phyloP scores from a whole-genome alignment of 1,284 basidiomycete genomes.

The Cryptococcus amylolentus region DNA sequence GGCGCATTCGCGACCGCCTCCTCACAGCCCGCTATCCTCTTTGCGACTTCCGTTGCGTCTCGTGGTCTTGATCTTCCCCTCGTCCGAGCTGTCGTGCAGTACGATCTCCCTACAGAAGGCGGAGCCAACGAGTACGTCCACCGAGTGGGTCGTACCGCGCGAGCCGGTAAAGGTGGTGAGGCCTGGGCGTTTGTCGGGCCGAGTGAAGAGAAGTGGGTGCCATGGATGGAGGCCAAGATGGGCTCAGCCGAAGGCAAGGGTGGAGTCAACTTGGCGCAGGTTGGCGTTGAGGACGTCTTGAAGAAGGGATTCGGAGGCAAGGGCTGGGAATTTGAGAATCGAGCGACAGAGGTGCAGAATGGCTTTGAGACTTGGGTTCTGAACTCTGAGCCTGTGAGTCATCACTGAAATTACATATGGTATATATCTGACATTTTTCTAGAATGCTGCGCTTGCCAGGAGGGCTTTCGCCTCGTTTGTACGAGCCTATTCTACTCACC shows the following conservation, averaged over 20 bases:
- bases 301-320: constrained; percentile 80
- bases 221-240: constrained; percentile 81
- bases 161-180: constrained; percentile 81
- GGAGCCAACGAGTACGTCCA: constrained; percentile 97
- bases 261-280: constrained; percentile 58
- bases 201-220: constrained; percentile 76
- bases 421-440: constrained; percentile 1
- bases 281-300: constrained; percentile 68
- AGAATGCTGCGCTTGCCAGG: constrained; percentile 75
- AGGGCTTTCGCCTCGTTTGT: constrained; percentile 89
- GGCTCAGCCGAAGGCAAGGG: constrained; percentile 37
- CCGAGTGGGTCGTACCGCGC: constrained; percentile 92
- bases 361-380: constrained; percentile 94
- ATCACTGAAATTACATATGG: not conserved
- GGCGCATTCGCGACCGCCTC: constrained; percentile 66
- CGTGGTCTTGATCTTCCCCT: constrained; percentile 95
- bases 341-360: constrained; percentile 94
- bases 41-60: constrained; percentile 95
- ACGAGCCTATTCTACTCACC: constrained; percentile 96
- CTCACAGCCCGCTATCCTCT: constrained; percentile 61
- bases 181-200: constrained; percentile 92
- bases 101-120: constrained; percentile 95
- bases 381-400: constrained; percentile 63
- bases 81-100: constrained; percentile 92
- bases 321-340: constrained; percentile 72